Percentiles rank a stretch among this genome's conserved stretches.
phyloP scores from a whole-genome alignment of 169 alveolate genomes.

The Perkinsus olseni region DNA sequence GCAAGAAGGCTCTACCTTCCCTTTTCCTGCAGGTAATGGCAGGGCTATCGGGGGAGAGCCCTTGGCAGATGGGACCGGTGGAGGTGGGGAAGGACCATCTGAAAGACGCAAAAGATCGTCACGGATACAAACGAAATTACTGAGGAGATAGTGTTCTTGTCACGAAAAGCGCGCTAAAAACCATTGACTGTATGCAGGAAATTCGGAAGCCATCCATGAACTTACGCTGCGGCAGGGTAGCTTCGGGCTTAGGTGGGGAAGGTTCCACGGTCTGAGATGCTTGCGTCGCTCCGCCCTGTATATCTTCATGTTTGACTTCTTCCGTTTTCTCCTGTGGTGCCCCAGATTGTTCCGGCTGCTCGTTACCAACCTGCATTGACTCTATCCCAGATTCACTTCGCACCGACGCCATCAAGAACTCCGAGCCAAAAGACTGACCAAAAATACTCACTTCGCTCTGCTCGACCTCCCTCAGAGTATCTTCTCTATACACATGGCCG shows the following conservation, averaged over 20 bases:
- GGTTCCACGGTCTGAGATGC: too few species aligned
- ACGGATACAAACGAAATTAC: not conserved
- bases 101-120: not conserved
- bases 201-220: too few species aligned
- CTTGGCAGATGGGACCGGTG: not conserved
- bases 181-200: too few species aligned
- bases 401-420: not conserved
- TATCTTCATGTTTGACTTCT: too few species aligned
- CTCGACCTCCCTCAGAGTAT: not conserved
- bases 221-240: too few species aligned
- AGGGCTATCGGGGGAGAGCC: not conserved
- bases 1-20: not conserved
- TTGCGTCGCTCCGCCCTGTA: too few species aligned
- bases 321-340: too few species aligned
- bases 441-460: not conserved
- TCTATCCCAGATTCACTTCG: not conserved
- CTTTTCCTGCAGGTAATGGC: not conserved
- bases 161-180: too few species aligned
- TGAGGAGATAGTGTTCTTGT: too few species aligned
- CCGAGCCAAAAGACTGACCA: not conserved
- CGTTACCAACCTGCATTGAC: not conserved
- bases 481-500: not conserved
- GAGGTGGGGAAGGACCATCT: not conserved
- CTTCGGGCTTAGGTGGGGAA: too few species aligned
- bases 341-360: too few species aligned